Percentiles rank a stretch among this genome's conserved stretches.
Evolutionary conservation across 192 early-diverging fungal genomes (phyloP).

Genomic region (Allomyces macrogynus): DNA sequence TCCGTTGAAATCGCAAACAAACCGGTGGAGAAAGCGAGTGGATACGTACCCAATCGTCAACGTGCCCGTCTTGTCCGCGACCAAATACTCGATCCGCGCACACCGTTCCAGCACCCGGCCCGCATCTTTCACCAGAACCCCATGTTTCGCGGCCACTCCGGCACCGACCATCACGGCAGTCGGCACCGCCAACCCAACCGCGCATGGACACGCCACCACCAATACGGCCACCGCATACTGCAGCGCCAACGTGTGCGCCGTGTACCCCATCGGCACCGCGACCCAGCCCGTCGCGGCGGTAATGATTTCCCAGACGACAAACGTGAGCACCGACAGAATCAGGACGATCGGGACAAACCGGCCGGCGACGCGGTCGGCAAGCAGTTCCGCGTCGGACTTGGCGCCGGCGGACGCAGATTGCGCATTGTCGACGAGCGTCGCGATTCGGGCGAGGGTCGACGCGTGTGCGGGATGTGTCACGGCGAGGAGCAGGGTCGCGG

Average conservation of each 20-base stretch:
- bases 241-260: conserved; percentile 21
- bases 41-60: conserved; percentile 31
- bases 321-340: conserved; percentile 29
- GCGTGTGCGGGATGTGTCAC: conserved; percentile 38
- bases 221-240: conserved; percentile 38
- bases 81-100: conserved; percentile 32
- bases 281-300: conserved; percentile 11
- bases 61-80: conserved; percentile 75
- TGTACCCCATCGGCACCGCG: conserved; percentile 24
- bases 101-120: conserved; percentile 51
- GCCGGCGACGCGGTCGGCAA: conserved; percentile 38
- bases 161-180: conserved; percentile 61
- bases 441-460: conserved; percentile 39
- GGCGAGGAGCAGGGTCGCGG: conserved; percentile 34
- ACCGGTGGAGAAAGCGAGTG: too few relatives aligned
- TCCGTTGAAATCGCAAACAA: too few relatives aligned
- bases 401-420: neutral
- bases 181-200: conserved; percentile 43
- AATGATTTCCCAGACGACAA: conserved; percentile 28
- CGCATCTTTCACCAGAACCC: conserved; percentile 51
- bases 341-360: conserved; percentile 45
- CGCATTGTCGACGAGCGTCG: conserved; percentile 37
- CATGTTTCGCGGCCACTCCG: conserved; percentile 39
- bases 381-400: conserved; percentile 29
- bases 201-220: conserved; percentile 55